Evolutionary conservation across 2,329 filamentous ascomycete species (phyloP), one percentile per base, ranked within the genome.

Genomic region (Fusarium graminum): DNA sequence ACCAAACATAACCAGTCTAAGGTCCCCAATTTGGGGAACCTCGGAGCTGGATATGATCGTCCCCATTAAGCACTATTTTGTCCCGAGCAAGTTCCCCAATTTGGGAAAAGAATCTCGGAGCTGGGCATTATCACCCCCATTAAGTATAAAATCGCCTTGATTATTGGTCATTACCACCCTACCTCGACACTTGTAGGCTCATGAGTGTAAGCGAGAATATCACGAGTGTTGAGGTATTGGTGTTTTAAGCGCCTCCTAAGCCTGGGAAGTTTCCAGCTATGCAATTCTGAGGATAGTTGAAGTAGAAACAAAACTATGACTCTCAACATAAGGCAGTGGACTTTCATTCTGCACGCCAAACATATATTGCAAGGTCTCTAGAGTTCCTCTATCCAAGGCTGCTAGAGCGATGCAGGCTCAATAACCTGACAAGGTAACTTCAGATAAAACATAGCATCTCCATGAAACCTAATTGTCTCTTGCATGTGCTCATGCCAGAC

Each of bases 31-130:
- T 34, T 47, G 45, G 47, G 49, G 26, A 63, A 42, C 9, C 40
- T 51, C 58, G 65, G 63, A 61, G 68, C 46, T 60, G 57, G 30
- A 40, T 56, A 38, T 42, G 28, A 52, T 55, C 32, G 40, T 42
- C 64, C 57, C 26, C 51, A 68, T 63, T 50, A n/a, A 59, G 62
- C 43, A 60, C 62, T 28, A 13, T 50, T 14, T 29, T 58, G 34
- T 16, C 34, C 34, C 22, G 22, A 22, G 22, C 22, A n/a, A 38
- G 17, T 53, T 53, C 39, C 45, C 45, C 14, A 50, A 30, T 50
- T 34, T 47, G 45, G 47, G 49, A 22, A 22, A 22, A 22, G 26
- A 60, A 42, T 11, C 40, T 51, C 58, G 65, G 63, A 61, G 68
- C 46, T 60, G 57, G 30, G 38, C 53, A 38, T 42, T 25, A 52